Evolutionary conservation across 148 eudicot species (phyloP).

Genomic region (Rhododendron ferrugineum): DNA sequence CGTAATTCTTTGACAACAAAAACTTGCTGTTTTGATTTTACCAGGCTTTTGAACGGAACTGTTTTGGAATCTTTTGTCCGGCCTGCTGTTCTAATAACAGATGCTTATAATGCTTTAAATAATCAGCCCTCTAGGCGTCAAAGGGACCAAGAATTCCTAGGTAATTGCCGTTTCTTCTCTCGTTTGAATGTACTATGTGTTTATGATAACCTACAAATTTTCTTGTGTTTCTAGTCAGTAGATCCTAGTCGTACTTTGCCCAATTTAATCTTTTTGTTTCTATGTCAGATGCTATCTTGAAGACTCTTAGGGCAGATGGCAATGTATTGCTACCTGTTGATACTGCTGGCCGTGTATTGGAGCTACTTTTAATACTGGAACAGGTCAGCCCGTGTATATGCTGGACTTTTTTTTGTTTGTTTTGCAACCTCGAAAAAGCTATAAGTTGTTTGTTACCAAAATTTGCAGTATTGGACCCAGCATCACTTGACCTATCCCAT

Average conservation of each 20-base stretch:
- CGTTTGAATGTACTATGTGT: not conserved
- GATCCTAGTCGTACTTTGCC: not conserved
- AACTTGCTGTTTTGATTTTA: conserved; percentile 20
- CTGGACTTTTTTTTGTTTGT: not conserved
- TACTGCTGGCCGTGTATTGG: conserved; percentile 94
- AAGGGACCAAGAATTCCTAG: conserved; percentile 89
- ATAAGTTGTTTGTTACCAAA: conserved; percentile 12
- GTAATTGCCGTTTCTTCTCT: conserved; percentile 24
- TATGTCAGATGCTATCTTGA: conserved; percentile 54
- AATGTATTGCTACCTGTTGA: conserved; percentile 89
- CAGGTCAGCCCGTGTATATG: conserved; percentile 46
- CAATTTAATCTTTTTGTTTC: not conserved
- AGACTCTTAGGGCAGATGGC: conserved; percentile 70
- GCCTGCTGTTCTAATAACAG: conserved; percentile 95
- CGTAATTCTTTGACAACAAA: not conserved
- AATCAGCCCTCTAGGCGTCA: conserved; percentile 91
- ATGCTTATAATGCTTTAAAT: conserved; percentile 89
- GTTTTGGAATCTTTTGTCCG: conserved; percentile 87
- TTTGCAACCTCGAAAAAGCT: not conserved
- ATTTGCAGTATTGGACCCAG: conserved; percentile 91
- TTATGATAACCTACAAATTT: not conserved
- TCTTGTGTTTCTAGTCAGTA: not conserved
- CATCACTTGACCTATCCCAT: conserved; percentile 82
- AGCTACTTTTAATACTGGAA: conserved; percentile 70
- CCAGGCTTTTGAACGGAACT: conserved; percentile 96